Percentiles rank a stretch among this genome's conserved stretches.
Conservation (phyloP, 139 green algal genomes). For the Micromonas pusilla region DNA sequence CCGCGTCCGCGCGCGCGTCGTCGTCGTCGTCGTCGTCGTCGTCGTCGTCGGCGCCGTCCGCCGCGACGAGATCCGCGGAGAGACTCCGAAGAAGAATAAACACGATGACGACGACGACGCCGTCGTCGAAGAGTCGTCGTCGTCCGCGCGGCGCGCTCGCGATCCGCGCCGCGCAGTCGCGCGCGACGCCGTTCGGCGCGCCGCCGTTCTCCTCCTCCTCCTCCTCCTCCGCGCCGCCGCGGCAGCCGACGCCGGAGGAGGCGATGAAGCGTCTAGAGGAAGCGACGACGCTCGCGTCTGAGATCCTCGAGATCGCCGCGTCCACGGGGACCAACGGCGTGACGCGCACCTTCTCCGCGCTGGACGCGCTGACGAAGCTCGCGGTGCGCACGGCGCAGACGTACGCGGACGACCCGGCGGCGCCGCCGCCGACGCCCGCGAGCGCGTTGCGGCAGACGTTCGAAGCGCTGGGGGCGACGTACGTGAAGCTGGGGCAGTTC, state of each 20-base stretch:
- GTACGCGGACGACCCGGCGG: neutral
- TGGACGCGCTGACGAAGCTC: neutral
- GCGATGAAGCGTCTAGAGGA: neutral
- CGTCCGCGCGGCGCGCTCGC: neutral
- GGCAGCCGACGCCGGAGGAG: neutral
- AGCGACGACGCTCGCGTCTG: neutral
- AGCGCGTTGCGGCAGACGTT: conserved; percentile 76
- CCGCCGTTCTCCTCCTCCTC: no score
- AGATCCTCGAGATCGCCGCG: neutral
- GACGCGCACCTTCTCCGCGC: neutral
- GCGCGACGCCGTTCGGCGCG: no score
- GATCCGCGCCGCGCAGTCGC: neutral
- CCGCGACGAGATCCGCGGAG: no score
- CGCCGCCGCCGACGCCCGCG: conserved; percentile 10
- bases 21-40: no score
- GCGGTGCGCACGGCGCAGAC: neutral
- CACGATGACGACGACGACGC: no score
- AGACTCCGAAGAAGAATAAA: no score
- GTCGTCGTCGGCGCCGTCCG: no score
- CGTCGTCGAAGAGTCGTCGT: no score
- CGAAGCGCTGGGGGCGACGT: conserved; percentile 86
- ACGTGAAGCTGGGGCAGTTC: conserved; percentile 91
- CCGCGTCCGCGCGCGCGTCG: no score
- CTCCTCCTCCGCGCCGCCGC: no score
- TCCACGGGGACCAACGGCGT: neutral